A percentile compares a stretch with the other conserved stretches of the same genome.
phyloP scores from a whole-genome alignment of 2,329 filamentous ascomycete species.

The Neofusicoccum kwambonambiense region DNA sequence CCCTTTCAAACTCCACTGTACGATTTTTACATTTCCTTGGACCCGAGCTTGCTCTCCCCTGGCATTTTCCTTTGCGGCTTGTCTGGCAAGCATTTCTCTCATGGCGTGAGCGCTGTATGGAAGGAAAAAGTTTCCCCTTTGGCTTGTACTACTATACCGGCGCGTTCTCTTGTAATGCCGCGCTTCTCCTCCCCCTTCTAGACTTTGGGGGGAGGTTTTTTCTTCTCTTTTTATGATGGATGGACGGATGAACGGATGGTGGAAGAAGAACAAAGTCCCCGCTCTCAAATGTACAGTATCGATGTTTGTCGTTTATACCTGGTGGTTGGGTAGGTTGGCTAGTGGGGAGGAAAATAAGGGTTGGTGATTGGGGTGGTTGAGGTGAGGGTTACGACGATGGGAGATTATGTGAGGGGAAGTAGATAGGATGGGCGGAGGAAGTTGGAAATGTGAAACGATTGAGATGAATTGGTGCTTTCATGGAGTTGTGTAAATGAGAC shows the following conservation, averaged over 20 bases:
- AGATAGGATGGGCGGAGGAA: not conserved
- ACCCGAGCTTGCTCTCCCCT: not conserved
- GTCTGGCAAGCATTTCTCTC: not conserved
- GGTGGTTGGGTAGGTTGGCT: not conserved
- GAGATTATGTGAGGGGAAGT: not conserved
- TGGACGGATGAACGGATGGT: not conserved
- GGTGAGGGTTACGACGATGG: too few relatives aligned
- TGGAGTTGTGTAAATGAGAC: too few relatives aligned
- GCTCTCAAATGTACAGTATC: constrained; percentile 14
- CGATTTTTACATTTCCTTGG: not conserved
- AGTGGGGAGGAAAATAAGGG: not conserved
- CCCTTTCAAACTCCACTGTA: not conserved
- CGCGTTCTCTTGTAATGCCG: not conserved
- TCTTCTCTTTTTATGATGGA: not conserved
- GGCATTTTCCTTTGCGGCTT: not conserved
- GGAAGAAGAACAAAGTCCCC: not conserved
- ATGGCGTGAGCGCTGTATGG: constrained; percentile 10
- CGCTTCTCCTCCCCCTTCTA: not conserved
- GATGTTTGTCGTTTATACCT: not conserved
- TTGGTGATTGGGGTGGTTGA: not conserved
- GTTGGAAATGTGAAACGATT: constrained; percentile 9
- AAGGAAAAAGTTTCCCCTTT: not conserved
- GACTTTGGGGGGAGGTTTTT: not conserved
- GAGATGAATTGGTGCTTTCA: not conserved
- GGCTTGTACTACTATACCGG: constrained; percentile 10